Conservation (phyloP, 805 yeast species). For the Ogataea dorogensis region DNA sequence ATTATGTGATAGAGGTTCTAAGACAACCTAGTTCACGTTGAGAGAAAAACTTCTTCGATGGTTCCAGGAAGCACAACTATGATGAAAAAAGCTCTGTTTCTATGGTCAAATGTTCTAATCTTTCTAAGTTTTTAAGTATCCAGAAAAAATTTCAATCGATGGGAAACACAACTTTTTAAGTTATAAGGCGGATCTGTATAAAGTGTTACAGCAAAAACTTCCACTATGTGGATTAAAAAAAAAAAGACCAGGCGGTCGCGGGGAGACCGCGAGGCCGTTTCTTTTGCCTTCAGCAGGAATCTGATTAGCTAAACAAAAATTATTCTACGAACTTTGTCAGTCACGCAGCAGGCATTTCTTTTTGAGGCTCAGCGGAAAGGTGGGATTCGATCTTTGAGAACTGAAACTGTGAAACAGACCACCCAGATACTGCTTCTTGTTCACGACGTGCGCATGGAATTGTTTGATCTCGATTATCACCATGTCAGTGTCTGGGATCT, state of each 20-base stretch:
- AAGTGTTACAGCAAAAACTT: conserved; percentile 8
- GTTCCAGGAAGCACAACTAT: not conserved
- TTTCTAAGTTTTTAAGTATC: conserved; percentile 4
- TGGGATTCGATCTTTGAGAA: not conserved
- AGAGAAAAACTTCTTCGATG: conserved; percentile 1
- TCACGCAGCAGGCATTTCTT: conserved; percentile 4
- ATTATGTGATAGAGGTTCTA: conserved; percentile 22
- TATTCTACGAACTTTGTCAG: not conserved
- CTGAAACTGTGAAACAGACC: too few species aligned
- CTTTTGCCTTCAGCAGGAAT: conserved; percentile 4
- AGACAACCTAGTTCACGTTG: not conserved
- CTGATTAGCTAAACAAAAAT: conserved; percentile 5
- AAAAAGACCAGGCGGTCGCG: conserved; percentile 8
- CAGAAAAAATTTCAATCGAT: conserved; percentile 11
- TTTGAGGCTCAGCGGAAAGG: not conserved
- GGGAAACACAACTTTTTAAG: conserved; percentile 9
- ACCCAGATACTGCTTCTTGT: too few species aligned
- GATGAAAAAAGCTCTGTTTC: conserved; percentile 4
- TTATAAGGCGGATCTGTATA: not conserved
- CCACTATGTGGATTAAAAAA: conserved; percentile 1
- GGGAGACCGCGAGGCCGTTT: conserved; percentile 8
- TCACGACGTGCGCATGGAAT: too few species aligned
- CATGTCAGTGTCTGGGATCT: too few species aligned
- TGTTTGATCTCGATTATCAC: not conserved
- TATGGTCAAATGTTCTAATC: conserved; percentile 6